Evolutionary conservation across 202 grass and related monocot genomes (phyloP), one percentile per base, ranked within the genome.

Genomic region (Saccharum hybrid): DNA sequence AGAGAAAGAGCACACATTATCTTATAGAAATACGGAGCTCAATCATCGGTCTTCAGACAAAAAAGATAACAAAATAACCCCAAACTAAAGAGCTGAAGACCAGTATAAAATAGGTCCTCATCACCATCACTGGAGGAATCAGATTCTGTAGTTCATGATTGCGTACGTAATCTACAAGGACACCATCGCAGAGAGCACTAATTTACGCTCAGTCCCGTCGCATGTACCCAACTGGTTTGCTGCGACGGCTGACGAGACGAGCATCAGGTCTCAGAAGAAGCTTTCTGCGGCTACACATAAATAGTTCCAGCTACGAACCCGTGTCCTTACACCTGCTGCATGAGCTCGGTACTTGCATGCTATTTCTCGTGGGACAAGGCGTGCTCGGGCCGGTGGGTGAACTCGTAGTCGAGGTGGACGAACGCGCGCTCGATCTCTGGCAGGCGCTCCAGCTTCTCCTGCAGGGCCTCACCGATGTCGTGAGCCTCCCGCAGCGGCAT

Each of bases 371-470:
- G 83, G 66, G 91, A 83, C 72, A 92, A 72, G 0, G 91, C 89
- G 28, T 98, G 96, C 82, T 98, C 93, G 5, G 96, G 96, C 40
- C 91, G 88, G 45, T 98, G 96, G 12, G 88, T 96, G 83, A 94
- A 96, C 81, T 98, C 96, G 23, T 98, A 94, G 80, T 98, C 96
- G 8, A 98, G 90, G 90, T 98, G 96, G 31, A 96, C 96, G 21
- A 98, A 98, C n/a, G 96, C 96, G 5, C 96, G 87, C 71, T 98
- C 96, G 10, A 98, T 94, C 68, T 98, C 96, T 0, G 92, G 93
- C 81, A 98, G 46, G 21, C 78, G 88, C 75, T 98, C 96, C 11
- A 98, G 93, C 81, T 98, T 98, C 87, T 98, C 96, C 38, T 98
- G 96, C 61, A 98, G 81, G 42, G 92, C 90, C 85, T 98, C 96